Evolutionary conservation across 2,329 filamentous ascomycete genomes (phyloP), one percentile per base, ranked within the genome.

Genomic region (Fusarium sp.): DNA sequence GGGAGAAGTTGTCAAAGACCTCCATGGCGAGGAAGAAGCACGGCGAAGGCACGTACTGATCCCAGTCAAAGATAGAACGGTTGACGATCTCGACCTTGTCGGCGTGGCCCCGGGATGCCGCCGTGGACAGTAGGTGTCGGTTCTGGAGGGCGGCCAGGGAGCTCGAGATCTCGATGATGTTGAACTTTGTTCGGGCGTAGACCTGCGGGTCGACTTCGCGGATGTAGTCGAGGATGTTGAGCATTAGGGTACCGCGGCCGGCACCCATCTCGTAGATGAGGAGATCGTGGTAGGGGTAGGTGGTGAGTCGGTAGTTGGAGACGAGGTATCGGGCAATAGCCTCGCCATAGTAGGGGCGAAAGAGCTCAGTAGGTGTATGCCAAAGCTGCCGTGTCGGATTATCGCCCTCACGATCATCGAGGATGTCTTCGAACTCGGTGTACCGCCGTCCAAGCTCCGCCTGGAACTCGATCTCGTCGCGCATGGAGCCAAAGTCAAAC

Each of bases 261-360:
- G 97, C 97, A 62, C 97, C 97, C 93, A 99, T 97, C 83, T 99
- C 97, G 88, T 98, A 99, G 82, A 99, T 97, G 78, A 97, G 94
- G 62, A 99, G 90, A 84, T 99, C 97, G 84, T 98, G 92, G 86
- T 98, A 98, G 3, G 97, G 97, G 82, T 97, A 98, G 65, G 95
- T 91, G 52, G 94, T 94, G 81, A 98, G 91, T 82, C 97, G 95
- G 88, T 99, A 99, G 86, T 99, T 98, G 76, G 94, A 92, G 76
- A 98, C 92, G 52, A 99, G 90, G 83, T 98, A 98, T 22, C 96
- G 92, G n/a, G 96, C 97, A 76, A 99, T 94, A 37, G 97, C 94
- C 86, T 99, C 95, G 80, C 96, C 97, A 82, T 99, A 99, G 84
- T 96, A 97, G 0, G 97, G 97, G 35, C 94, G 91, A 85, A 99